Conservation (phyloP, 441 rosid species). For the Populus hybrid region DNA sequence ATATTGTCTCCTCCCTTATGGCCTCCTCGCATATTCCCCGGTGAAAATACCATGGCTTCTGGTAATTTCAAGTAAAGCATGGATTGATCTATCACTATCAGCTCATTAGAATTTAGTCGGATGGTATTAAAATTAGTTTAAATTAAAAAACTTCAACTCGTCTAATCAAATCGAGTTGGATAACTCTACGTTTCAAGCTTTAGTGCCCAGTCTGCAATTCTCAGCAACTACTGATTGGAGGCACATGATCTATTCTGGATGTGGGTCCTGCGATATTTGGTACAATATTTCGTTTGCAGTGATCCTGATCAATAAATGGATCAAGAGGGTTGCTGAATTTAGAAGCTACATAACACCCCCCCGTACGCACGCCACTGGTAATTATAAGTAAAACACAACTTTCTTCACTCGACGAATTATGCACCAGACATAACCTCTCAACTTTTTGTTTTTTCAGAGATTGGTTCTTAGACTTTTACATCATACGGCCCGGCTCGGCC, state of each 20-base stretch:
- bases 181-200: not conserved
- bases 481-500: constrained; percentile 13
- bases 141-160: no score
- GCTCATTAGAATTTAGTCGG: no score
- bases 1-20: no score
- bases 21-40: no score
- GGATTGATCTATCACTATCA: no score
- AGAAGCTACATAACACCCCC: not conserved
- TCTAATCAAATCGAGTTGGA: not conserved
- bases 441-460: constrained; percentile 9
- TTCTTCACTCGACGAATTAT: not conserved
- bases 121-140: no score
- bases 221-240: constrained; percentile 28
- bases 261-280: constrained; percentile 22
- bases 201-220: constrained; percentile 27
- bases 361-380: not conserved
- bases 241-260: constrained; percentile 29
- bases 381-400: not conserved
- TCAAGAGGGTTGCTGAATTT: not conserved
- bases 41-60: no score
- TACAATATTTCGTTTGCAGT: not conserved
- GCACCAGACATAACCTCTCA: not conserved
- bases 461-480: not conserved
- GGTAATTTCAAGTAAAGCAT: no score
- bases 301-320: not conserved